Conservation (phyloP, 2,329 filamentous ascomycete species). For the Diaporthe citriasiana region DNA sequence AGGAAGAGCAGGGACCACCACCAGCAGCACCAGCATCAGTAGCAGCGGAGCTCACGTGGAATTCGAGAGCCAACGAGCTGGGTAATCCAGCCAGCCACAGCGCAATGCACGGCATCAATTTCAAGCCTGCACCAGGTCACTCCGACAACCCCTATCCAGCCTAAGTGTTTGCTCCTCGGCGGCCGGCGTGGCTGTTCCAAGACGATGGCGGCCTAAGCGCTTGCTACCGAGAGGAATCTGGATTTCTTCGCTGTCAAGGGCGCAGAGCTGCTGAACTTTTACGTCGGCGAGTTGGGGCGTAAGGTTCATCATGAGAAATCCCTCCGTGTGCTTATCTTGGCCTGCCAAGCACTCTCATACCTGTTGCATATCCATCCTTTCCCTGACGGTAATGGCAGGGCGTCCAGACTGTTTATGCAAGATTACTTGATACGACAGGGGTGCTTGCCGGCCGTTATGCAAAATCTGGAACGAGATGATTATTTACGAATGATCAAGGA, state of each 20-base stretch:
- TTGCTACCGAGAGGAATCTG: conserved; percentile 90
- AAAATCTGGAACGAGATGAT: neutral
- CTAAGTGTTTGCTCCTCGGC: conserved; percentile 89
- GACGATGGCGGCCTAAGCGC: conserved; percentile 90
- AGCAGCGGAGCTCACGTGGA: too few species aligned
- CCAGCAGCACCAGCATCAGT: too few species aligned
- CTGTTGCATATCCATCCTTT: too few species aligned
- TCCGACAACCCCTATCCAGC: conserved; percentile 75
- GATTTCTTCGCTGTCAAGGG: conserved; percentile 97
- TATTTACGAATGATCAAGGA: neutral
- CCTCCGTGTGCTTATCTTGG: too few species aligned
- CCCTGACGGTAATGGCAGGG: too few species aligned
- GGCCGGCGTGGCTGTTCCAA: conserved; percentile 96
- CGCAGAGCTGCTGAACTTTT: conserved; percentile 94
- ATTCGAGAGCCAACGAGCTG: too few species aligned
- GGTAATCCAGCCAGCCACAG: too few species aligned
- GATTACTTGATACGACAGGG: neutral
- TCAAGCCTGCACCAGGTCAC: conserved; percentile 87
- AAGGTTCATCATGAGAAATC: too few species aligned
- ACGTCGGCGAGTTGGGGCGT: conserved; percentile 99
- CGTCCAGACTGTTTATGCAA: too few species aligned
- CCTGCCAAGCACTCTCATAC: too few species aligned
- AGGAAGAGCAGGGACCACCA: too few species aligned
- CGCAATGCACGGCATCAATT: conserved; percentile 91
- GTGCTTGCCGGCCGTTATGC: neutral